Evolutionary conservation across 73 alveolate genomes (phyloP).

Genomic region (Breviolum minutum): DNA sequence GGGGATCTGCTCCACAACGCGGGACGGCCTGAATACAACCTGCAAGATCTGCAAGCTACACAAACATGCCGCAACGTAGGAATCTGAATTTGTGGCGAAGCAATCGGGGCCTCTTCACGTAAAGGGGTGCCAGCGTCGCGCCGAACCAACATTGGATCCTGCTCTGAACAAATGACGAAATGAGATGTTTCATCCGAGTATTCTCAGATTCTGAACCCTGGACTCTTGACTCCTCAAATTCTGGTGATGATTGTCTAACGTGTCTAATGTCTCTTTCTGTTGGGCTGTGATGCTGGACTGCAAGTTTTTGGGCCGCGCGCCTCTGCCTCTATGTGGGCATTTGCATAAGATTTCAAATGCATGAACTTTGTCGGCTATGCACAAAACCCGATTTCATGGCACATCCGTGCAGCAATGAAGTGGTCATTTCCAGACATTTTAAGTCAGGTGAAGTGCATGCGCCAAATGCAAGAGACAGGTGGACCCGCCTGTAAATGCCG

Average conservation of each 20-base stretch:
- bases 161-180: no score
- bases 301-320: background rate
- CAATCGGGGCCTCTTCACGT: background rate
- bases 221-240: no score
- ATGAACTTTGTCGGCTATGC: background rate
- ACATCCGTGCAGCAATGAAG: background rate
- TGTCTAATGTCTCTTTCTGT: background rate
- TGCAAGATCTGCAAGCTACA: background rate
- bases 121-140: background rate
- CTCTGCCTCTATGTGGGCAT: background rate
- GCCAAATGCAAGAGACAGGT: conserved; percentile 26
- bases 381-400: no score
- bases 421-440: background rate
- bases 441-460: background rate
- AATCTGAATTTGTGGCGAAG: no score
- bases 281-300: no score
- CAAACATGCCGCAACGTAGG: no score
- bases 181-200: no score
- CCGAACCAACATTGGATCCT: background rate
- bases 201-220: no score
- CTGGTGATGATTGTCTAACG: background rate
- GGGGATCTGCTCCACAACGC: background rate
- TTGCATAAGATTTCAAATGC: background rate
- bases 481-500: conserved; percentile 5
- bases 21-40: background rate